Evolutionary conservation across 2,329 filamentous ascomycete genomes (phyloP).

Genomic region (Aureobasidium sp.): DNA sequence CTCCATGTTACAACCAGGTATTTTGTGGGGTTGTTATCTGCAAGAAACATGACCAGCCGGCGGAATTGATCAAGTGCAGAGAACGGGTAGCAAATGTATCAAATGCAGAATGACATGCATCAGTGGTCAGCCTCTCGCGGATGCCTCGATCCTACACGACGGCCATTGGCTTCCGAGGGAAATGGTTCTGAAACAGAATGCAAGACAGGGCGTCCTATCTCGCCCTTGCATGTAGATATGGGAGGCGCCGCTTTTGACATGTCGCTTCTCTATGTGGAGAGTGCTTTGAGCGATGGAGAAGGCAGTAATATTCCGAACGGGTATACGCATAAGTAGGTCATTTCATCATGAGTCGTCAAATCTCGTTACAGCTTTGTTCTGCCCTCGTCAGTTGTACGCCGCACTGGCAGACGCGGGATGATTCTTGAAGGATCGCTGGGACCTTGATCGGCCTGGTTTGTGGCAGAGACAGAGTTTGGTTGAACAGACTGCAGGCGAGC

Average conservation of each 20-base stretch:
- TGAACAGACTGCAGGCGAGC: slow-evolving; percentile 43
- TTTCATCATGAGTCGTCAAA: slow-evolving; percentile 5
- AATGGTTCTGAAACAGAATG: neutral
- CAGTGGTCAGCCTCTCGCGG: neutral
- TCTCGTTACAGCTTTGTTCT: slow-evolving; percentile 30
- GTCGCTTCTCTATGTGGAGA: neutral
- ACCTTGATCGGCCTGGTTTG: neutral
- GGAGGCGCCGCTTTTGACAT: neutral
- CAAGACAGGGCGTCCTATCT: neutral
- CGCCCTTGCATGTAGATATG: neutral
- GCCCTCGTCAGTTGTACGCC: slow-evolving; percentile 30
- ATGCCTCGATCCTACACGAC: neutral
- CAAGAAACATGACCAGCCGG: slow-evolving; percentile 7
- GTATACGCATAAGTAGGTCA: slow-evolving; percentile 8
- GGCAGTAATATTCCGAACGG: neutral
- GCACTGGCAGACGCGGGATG: slow-evolving; percentile 19
- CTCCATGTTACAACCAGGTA: neutral
- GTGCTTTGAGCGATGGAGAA: neutral
- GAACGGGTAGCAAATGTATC: neutral
- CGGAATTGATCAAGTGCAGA: neutral
- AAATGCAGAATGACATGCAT: slow-evolving; percentile 14
- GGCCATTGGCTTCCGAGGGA: slow-evolving; percentile 1
- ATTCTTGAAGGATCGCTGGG: slow-evolving; percentile 15
- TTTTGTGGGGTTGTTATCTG: neutral
- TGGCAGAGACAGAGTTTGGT: slow-evolving; percentile 16